phyloP scores from a whole-genome alignment of 2,329 filamentous ascomycete species.

The Sodiomyces alkalinus region DNA sequence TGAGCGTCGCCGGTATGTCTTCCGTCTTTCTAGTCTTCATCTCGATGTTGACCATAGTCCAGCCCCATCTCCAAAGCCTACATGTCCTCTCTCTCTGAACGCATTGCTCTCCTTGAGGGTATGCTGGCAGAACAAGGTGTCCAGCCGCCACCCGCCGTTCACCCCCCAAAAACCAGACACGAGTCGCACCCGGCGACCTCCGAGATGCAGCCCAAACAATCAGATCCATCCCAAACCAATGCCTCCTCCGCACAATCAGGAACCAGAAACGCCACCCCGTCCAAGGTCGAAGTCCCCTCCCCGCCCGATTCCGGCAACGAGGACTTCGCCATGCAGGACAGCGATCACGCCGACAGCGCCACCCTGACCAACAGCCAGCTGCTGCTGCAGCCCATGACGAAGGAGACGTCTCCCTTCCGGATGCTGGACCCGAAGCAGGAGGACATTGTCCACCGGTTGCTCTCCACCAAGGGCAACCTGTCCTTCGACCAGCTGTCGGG shows the following conservation, averaged over 20 bases:
- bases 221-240: conserved; percentile 11
- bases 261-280: conserved; percentile 2
- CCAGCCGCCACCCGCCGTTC: conserved; percentile 30
- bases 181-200: conserved; percentile 10
- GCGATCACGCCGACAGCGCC: conserved; percentile 11
- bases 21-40: conserved; percentile 1
- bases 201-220: conserved; percentile 8
- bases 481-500: conserved; percentile 35
- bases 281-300: conserved; percentile 12
- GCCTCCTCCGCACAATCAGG: not conserved
- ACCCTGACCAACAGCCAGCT: conserved; percentile 9
- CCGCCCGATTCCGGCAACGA: conserved; percentile 18
- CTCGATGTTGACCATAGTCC: not conserved
- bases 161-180: conserved; percentile 36
- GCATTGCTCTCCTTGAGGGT: conserved; percentile 33
- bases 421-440: conserved; percentile 26
- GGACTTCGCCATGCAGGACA: conserved; percentile 13
- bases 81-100: conserved; percentile 39
- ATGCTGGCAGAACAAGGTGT: conserved; percentile 35
- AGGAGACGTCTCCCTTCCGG: conserved; percentile 18
- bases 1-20: conserved; percentile 32
- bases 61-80: conserved; percentile 44
- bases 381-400: conserved; percentile 9
- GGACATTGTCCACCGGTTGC: conserved; percentile 29
- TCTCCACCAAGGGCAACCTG: conserved; percentile 32